Evolutionary conservation across 2,329 filamentous ascomycete species (phyloP), one percentile per base, ranked within the genome.

Genomic region (Xylaria polymorpha): DNA sequence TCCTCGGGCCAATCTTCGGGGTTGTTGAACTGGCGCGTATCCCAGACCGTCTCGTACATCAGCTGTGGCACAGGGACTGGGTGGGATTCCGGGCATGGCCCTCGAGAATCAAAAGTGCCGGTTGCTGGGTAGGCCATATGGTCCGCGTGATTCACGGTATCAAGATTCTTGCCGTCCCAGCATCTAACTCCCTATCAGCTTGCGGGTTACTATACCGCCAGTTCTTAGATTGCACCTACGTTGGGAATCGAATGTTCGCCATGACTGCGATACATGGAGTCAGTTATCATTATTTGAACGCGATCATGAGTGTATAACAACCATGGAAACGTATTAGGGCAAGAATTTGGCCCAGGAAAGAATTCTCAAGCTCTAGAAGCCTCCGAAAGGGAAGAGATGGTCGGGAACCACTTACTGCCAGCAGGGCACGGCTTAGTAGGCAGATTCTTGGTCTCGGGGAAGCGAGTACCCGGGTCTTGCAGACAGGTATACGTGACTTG

Each of bases 91-190:
- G 81, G 81, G 61, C 82, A 83, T 4, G 78, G 75, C 0, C 80
- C 79, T 48, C 79, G 68, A 2, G 79, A 70, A 41, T 69, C 77
- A 66, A 81, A 81, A 20, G 77, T 80, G 1, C 80, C 81, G 53
- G 56, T 78, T 59, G 68, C 77, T 64, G 82, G 80, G 63, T 83
- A 84, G 0, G 83, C 76, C 41, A 84, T 78, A 63, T 84, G 82
- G 64, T 78, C 77, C 69, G 81, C 79, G 63, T 84, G 83, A 67
- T 83, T 80, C 0, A 78, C 78, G 0, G 78, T 79, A 67, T 84
- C 82, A 5, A 83, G 77, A 61, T 83, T 84, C 68, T 81, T 80
- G 37, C 83, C 82, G 58, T 84, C 82, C 82, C 82, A 84, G 76
- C 83, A 84, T 22, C 82, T 82, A 60, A 18, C 7, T 29, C 25